Conservation (phyloP, 176 grass and related monocot genomes). For the Musa acuminata region DNA sequence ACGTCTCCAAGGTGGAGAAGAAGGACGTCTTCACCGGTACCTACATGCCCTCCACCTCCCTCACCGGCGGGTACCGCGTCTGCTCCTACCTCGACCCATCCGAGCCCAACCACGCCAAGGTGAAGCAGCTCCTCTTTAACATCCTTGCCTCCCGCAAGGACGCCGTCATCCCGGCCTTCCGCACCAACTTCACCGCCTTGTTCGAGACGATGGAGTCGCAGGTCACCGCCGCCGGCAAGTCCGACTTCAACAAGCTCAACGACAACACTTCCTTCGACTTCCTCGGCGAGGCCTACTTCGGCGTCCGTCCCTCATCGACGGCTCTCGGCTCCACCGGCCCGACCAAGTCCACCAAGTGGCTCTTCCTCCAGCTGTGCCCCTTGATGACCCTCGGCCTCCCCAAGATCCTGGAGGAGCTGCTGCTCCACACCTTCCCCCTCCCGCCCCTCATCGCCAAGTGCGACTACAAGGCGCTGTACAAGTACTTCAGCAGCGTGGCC, state of each 20-base stretch:
- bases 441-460: conserved; percentile 27
- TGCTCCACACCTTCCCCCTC: conserved; percentile 43
- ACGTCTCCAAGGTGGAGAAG: conserved; percentile 62
- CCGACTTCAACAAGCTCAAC: conserved; percentile 45
- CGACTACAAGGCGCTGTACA: conserved; percentile 50
- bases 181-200: conserved; percentile 33
- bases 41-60: conserved; percentile 44
- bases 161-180: conserved; percentile 40
- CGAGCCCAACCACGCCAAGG: conserved; percentile 42
- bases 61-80: conserved; percentile 55
- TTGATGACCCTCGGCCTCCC: conserved; percentile 41
- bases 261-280: conserved; percentile 50
- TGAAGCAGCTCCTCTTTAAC: conserved; percentile 47
- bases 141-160: conserved; percentile 47
- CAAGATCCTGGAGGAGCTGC: conserved; percentile 44
- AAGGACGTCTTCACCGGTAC: conserved; percentile 48
- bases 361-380: conserved; percentile 40
- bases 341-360: conserved; percentile 39
- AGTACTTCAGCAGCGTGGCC: conserved; percentile 25
- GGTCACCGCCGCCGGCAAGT: conserved; percentile 18
- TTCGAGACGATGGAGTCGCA: conserved; percentile 39
- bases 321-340: conserved; percentile 22
- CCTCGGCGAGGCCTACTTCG: conserved; percentile 51
- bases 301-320: conserved; percentile 23
- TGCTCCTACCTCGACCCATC: conserved; percentile 54